phyloP scores from a whole-genome alignment of 1,284 basidiomycete genomes.

The Austropuccinia psidii region DNA sequence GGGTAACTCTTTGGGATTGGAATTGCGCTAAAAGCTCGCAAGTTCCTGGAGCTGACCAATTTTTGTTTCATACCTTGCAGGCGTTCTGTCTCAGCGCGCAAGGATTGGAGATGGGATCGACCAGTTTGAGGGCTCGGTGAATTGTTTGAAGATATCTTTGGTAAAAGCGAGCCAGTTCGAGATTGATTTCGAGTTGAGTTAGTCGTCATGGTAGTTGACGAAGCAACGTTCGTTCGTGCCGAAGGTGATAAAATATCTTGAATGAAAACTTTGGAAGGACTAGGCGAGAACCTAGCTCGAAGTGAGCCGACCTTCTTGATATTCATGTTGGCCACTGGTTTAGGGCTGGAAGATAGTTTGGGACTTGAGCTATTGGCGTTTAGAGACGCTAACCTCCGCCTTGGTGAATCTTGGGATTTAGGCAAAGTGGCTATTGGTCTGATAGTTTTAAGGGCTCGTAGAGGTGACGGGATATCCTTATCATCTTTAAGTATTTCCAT shows the following conservation, averaged over 20 bases:
- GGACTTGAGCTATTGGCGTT: not conserved
- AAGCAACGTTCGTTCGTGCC: not conserved
- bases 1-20: conserved; percentile 19
- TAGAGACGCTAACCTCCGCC: conserved; percentile 3
- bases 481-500: not conserved
- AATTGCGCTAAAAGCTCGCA: conserved; percentile 17
- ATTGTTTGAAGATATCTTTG: too few species aligned
- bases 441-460: not conserved
- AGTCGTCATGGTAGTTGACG: not conserved
- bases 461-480: conserved; percentile 1
- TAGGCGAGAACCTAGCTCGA: not conserved
- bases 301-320: not conserved
- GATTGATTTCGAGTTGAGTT: not conserved
- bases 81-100: conserved; percentile 31
- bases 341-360: not conserved
- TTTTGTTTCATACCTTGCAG: conserved; percentile 36
- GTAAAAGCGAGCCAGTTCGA: not conserved
- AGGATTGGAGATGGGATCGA: conserved; percentile 17
- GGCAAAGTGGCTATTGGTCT: not conserved
- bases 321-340: not conserved
- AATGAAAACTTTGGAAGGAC: not conserved
- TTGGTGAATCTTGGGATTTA: not conserved
- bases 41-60: conserved; percentile 29
- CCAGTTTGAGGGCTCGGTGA: not conserved
- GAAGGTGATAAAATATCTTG: not conserved